A percentile compares a stretch with the other conserved stretches of the same genome.
Evolutionary conservation across 257 asterid genomes (phyloP).

Genomic region (Ocimum tenuiflorum): DNA sequence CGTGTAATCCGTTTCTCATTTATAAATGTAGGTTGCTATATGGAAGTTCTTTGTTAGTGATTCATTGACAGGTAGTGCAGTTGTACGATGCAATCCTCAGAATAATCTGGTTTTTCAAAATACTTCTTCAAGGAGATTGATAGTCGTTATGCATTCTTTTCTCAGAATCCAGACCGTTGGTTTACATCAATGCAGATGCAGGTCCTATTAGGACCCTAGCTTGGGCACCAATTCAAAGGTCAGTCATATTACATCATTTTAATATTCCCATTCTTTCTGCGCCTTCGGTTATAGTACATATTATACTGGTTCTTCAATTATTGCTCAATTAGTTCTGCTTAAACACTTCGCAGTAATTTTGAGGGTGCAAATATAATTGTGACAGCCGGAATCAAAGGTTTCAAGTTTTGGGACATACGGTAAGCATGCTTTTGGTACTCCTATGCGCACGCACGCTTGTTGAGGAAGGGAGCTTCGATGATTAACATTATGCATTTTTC

Average conservation of each 20-base stretch:
- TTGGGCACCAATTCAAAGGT: constrained; percentile 81
- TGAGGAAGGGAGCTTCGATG: neutral
- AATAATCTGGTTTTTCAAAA: constrained; percentile 3
- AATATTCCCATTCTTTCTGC: neutral
- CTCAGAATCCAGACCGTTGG: constrained; percentile 80
- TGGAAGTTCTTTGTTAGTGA: constrained; percentile 65
- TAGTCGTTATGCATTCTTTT: constrained; percentile 17
- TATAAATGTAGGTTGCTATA: constrained; percentile 66
- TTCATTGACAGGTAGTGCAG: constrained; percentile 58
- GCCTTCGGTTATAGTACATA: too few species aligned
- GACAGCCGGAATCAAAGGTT: constrained; percentile 66
- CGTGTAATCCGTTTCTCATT: constrained; percentile 15
- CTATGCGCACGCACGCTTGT: neutral
- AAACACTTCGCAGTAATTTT: constrained; percentile 46
- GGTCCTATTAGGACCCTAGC: constrained; percentile 79
- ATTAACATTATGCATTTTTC: too few species aligned
- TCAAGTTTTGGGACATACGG: constrained; percentile 92
- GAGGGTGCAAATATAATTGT: constrained; percentile 57
- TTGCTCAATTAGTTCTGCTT: constrained; percentile 10
- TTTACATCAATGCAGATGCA: constrained; percentile 73
- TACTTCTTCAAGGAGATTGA: constrained; percentile 8
- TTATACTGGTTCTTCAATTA: neutral
- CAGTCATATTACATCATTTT: constrained; percentile 20
- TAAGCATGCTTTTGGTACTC: constrained; percentile 24
- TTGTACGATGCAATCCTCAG: neutral